Evolutionary conservation across 2,329 filamentous ascomycete species (phyloP), one percentile per base, ranked within the genome.

Genomic region (Kalmusia sp.): DNA sequence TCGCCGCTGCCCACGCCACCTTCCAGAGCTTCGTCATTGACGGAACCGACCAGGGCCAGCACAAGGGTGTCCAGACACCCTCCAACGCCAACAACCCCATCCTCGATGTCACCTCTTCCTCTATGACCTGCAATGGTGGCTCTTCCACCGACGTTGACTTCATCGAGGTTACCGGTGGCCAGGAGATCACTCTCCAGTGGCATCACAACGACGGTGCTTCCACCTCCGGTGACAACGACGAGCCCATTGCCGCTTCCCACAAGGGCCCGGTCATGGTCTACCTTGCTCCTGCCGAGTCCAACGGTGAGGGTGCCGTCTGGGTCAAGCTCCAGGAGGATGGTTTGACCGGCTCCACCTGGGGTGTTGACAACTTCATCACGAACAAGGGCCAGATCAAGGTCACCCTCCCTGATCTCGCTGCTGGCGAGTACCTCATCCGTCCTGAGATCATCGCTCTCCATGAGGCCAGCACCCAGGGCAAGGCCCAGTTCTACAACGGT

Each of bases 211-310:
- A 55, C 57, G 49, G 51, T 7, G 50, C 52, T 3, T 15, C 49
- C 40, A 24, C 34, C 7, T 70, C 76, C 8, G 69, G 69, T 54
- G 65, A 67, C 51, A n/a, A 43, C 6, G 80, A 83, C 64, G 81
- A 83, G 67, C 81, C 83, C 68, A 81, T 84, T 41, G 82, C 76
- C 59, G 54, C 65, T 11, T 79, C 78, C 40, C 82, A 84, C 74
- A 73, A 77, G 69, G 82, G 82, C 7, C 82, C 82, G 31, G 69
- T 84, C 62, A 76, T 82, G 57, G 82, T 80, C 51, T 85, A 82
- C 67, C 79, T 84, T 62, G 80, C 82, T 3, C 71, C 74, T 14
- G 70, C 73, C 24, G 59, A 64, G 15, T 70, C 71, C 45, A 77
- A 80, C 48, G 80, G 81, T 31, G 75, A 77, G 9, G 79, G 80